A percentile compares a stretch with the other conserved stretches of the same genome.
phyloP scores from a whole-genome alignment of 2,329 filamentous ascomycete species.

The Chrysoporthe austroafricana region DNA sequence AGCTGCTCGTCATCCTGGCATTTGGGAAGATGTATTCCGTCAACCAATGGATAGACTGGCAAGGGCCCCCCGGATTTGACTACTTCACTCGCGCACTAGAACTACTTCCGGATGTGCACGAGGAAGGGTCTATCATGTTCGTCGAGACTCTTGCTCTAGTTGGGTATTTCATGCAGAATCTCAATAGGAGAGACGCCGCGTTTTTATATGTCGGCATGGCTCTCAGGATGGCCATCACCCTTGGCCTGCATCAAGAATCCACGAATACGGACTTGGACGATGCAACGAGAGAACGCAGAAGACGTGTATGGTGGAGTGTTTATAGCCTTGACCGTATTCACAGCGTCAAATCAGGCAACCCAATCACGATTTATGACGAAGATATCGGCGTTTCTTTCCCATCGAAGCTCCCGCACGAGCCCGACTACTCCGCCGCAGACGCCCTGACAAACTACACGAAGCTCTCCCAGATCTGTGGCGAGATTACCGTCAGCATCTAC shows the following conservation, averaged over 20 bases:
- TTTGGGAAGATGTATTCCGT: slow-evolving; percentile 62
- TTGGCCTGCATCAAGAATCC: slow-evolving; percentile 58
- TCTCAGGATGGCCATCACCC: slow-evolving; percentile 59
- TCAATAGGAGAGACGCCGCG: slow-evolving; percentile 58
- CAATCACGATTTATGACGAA: slow-evolving; percentile 57
- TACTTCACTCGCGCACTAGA: slow-evolving; percentile 57
- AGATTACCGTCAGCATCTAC: slow-evolving; percentile 52
- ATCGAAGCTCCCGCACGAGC: slow-evolving; percentile 41
- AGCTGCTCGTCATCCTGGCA: slow-evolving; percentile 56
- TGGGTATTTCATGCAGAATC: slow-evolving; percentile 61
- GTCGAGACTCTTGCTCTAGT: slow-evolving; percentile 59
- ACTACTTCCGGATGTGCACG: slow-evolving; percentile 58
- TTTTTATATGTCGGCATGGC: slow-evolving; percentile 59
- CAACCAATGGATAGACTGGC: slow-evolving; percentile 57
- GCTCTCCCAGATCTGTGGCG: slow-evolving; percentile 55
- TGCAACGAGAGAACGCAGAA: slow-evolving; percentile 50
- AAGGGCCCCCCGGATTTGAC: slow-evolving; percentile 58
- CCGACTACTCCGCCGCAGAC: slow-evolving; percentile 48
- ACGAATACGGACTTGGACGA: slow-evolving; percentile 42
- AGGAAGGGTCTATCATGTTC: slow-evolving; percentile 57
- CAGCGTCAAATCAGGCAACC: slow-evolving; percentile 58
- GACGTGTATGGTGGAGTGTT: slow-evolving; percentile 60
- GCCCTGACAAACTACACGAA: slow-evolving; percentile 57
- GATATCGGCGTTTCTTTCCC: slow-evolving; percentile 52
- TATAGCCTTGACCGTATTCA: slow-evolving; percentile 59